Evolutionary conservation across 306 rosid genomes (phyloP).

Genomic region (Inga leiocalycina): DNA sequence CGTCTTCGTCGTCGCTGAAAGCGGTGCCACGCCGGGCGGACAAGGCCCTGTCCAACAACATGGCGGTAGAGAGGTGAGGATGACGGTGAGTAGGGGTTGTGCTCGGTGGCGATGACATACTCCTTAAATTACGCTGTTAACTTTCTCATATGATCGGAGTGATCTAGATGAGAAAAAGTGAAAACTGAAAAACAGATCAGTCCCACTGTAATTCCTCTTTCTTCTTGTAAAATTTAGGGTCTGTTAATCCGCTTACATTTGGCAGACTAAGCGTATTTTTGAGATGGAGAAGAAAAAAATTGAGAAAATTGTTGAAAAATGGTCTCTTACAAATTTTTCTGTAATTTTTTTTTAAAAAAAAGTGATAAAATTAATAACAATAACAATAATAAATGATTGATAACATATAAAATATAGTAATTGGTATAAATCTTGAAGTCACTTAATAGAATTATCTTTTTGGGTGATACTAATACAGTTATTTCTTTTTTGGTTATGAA

Average conservation of each 20-base stretch:
- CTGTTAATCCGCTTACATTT: too few species aligned
- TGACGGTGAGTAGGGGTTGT: constrained; percentile 36
- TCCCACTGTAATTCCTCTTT: background rate
- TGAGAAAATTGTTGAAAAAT: too few species aligned
- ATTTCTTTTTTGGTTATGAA: too few species aligned
- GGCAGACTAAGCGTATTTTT: too few species aligned
- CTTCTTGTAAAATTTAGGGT: background rate
- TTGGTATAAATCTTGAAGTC: background rate
- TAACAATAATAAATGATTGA: too few species aligned
- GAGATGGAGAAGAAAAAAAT: too few species aligned
- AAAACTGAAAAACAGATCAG: background rate
- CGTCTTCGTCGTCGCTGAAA: constrained; percentile 44
- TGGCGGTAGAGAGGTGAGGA: constrained; percentile 31
- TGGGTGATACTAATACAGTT: too few species aligned
- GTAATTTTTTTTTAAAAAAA: too few species aligned
- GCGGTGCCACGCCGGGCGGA: constrained; percentile 71
- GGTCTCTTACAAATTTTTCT: too few species aligned
- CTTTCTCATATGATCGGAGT: background rate
- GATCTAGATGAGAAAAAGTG: background rate
- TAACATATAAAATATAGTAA: too few species aligned
- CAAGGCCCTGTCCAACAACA: constrained; percentile 64
- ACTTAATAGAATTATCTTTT: too few species aligned
- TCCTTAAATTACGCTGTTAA: background rate
- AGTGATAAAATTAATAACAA: too few species aligned
- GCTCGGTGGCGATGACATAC: constrained; percentile 24